Percentiles rank a stretch among this genome's conserved stretches.
Conservation (phyloP, 176 grass and related monocot genomes). For the Raddia guianensis region DNA sequence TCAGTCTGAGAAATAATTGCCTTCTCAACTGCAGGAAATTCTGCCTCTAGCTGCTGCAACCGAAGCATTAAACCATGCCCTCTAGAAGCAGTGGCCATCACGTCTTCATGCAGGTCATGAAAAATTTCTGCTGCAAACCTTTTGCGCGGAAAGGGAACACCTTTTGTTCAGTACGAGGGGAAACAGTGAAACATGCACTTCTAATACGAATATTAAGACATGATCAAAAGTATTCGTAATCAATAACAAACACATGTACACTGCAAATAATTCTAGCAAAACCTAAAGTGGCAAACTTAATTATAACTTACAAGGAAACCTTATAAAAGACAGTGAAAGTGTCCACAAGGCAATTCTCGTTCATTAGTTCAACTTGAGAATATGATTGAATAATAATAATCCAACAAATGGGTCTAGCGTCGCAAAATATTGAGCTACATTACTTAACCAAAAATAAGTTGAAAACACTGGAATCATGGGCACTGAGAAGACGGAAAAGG, state of each 20-base stretch:
- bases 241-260: slow-evolving; percentile 12
- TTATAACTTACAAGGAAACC: neutral
- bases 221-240: slow-evolving; percentile 16
- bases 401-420: neutral
- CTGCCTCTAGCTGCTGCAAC: slow-evolving; percentile 84
- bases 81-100: slow-evolving; percentile 84
- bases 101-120: slow-evolving; percentile 93
- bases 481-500: neutral
- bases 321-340: neutral
- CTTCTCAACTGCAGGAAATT: slow-evolving; percentile 82
- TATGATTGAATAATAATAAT: slow-evolving; percentile 14
- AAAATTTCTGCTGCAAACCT: slow-evolving; percentile 99
- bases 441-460: slow-evolving; percentile 5
- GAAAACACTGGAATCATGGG: neutral
- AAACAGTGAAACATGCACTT: slow-evolving; percentile 5
- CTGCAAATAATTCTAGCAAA: slow-evolving; percentile 6
- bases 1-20: slow-evolving; percentile 65
- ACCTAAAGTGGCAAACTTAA: neutral
- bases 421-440: neutral
- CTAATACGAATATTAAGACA: slow-evolving; percentile 4
- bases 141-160: slow-evolving; percentile 6
- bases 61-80: slow-evolving; percentile 91
- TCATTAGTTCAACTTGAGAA: neutral
- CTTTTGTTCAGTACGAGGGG: neutral
- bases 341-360: neutral